Evolutionary conservation across 805 yeast species (phyloP).

Genomic region (Lachancea sp.): DNA sequence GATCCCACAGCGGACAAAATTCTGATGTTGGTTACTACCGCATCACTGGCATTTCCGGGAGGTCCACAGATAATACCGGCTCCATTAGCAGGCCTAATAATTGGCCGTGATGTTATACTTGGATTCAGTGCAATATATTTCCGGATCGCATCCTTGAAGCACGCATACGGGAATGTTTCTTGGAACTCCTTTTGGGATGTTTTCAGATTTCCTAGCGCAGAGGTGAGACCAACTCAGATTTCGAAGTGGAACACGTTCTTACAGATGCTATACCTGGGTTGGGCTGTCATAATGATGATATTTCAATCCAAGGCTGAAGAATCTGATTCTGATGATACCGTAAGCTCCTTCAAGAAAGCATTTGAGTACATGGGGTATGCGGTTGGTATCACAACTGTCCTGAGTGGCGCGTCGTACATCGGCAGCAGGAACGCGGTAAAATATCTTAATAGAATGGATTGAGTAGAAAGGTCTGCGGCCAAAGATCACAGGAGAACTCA

Average conservation of each 20-base stretch:
- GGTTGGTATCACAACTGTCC: constrained; percentile 63
- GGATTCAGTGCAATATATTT: constrained; percentile 66
- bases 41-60: constrained; percentile 51
- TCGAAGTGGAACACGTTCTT: constrained; percentile 86
- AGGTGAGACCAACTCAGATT: constrained; percentile 78
- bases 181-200: constrained; percentile 70
- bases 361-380: constrained; percentile 40
- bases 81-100: constrained; percentile 57
- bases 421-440: constrained; percentile 65
- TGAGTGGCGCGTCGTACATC: constrained; percentile 74
- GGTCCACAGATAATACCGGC: constrained; percentile 63
- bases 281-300: constrained; percentile 40
- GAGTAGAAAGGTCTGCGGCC: too few relatives aligned
- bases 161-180: constrained; percentile 35
- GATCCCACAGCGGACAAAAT: constrained; percentile 96
- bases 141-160: constrained; percentile 51
- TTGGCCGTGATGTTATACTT: constrained; percentile 77
- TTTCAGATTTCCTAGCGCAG: constrained; percentile 64
- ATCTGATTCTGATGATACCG: constrained; percentile 2
- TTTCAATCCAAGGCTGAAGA: constrained; percentile 10
- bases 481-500: too few relatives aligned
- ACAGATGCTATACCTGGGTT: constrained; percentile 84
- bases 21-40: constrained; percentile 79
- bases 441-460: constrained; percentile 32
- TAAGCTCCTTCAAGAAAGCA: not conserved